Evolutionary conservation across 148 eudicot genomes (phyloP).

Genomic region (Vaccinium corymbosum): DNA sequence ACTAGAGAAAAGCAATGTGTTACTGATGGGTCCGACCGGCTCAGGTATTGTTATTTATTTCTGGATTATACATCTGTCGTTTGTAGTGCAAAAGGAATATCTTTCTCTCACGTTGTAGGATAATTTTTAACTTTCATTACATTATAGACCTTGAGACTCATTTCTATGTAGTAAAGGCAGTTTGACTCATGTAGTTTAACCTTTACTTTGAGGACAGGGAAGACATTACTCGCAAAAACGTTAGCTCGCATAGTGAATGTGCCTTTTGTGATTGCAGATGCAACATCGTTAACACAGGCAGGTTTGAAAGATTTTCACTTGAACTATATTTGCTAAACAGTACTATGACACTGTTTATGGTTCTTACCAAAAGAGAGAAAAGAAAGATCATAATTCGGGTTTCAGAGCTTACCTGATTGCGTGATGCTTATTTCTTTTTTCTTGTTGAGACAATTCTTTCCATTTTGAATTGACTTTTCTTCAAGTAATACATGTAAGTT

Average conservation of each 20-base stretch:
- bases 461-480: background rate
- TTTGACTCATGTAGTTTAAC: slow-evolving; percentile 19
- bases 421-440: background rate
- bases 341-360: background rate
- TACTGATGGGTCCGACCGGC: slow-evolving; percentile 40
- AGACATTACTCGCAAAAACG: slow-evolving; percentile 49
- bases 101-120: background rate
- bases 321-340: background rate
- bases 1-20: slow-evolving; percentile 40
- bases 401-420: background rate
- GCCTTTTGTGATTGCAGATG: slow-evolving; percentile 46
- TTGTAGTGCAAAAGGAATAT: slow-evolving; percentile 9
- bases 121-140: background rate
- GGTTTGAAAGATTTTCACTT: slow-evolving; percentile 23
- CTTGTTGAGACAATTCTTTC: slow-evolving; percentile 7
- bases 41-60: slow-evolving; percentile 20
- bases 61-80: background rate
- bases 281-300: slow-evolving; percentile 44
- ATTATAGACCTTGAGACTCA: slow-evolving; percentile 10
- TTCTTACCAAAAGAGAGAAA: background rate
- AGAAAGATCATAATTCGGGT: too few species aligned
- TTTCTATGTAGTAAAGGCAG: slow-evolving; percentile 3
- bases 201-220: slow-evolving; percentile 40
- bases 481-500: background rate
- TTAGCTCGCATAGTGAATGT: slow-evolving; percentile 42